Percentiles rank a stretch among this genome's conserved stretches.
phyloP scores from a whole-genome alignment of 2,329 filamentous ascomycete species.

The Aspergillus chevalieri region DNA sequence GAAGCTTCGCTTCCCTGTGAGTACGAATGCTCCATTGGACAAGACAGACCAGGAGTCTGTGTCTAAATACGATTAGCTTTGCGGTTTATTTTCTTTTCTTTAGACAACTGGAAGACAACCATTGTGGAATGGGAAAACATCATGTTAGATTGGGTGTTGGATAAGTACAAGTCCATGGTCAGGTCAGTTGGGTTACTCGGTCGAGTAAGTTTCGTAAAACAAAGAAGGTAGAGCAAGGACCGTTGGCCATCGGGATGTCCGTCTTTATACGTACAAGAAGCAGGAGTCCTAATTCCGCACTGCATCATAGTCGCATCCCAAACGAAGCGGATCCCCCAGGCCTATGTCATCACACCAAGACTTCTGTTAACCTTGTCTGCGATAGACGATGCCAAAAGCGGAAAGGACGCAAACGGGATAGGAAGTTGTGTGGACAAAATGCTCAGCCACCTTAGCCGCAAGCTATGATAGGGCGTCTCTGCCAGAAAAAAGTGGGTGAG shows the following conservation, averaged over 20 bases:
- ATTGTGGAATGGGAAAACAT: neutral
- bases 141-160: neutral
- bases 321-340: neutral
- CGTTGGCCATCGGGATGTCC: neutral
- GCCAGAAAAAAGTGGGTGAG: neutral
- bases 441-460: neutral
- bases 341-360: neutral
- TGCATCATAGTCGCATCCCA: neutral
- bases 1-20: slow-evolving; percentile 17
- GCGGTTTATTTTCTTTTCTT: neutral
- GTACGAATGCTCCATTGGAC: slow-evolving; percentile 15
- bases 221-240: too few relatives aligned
- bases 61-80: neutral
- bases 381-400: neutral
- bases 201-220: neutral
- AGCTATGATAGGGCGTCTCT: neutral
- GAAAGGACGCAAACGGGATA: neutral
- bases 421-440: neutral
- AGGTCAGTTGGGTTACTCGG: neutral
- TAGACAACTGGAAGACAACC: neutral
- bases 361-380: neutral
- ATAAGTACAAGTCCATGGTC: neutral
- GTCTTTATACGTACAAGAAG: neutral
- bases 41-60: neutral
- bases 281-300: neutral